Conservation (phyloP, 306 rosid species). For the Trichosanthes truncata region DNA sequence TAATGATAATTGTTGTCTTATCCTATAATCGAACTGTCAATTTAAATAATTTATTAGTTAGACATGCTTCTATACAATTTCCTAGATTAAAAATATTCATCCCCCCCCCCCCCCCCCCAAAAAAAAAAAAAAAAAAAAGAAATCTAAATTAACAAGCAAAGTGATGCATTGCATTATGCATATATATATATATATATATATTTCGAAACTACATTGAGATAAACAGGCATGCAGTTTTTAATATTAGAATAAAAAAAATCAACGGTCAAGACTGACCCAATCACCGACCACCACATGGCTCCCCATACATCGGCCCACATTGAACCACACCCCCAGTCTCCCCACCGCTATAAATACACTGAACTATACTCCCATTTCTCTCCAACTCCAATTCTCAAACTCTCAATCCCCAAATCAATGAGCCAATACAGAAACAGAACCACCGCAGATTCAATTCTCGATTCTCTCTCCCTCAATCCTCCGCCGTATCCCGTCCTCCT, state of each 20-base stretch:
- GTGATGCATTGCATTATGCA: background rate
- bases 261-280: background rate
- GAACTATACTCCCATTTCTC: background rate
- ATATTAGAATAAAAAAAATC: background rate
- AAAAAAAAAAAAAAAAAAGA: no score
- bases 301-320: background rate
- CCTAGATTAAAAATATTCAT: no score
- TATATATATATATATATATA: no score
- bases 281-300: background rate
- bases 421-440: slow-evolving; percentile 19
- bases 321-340: background rate
- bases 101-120: no score
- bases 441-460: slow-evolving; percentile 36
- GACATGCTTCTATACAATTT: no score
- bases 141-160: no score
- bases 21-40: no score
- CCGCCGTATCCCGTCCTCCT: slow-evolving; percentile 66
- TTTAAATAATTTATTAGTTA: no score
- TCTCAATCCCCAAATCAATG: slow-evolving; percentile 6
- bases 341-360: slow-evolving; percentile 1
- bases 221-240: background rate
- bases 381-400: background rate
- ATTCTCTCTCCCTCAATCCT: slow-evolving; percentile 47
- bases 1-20: no score
- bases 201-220: no score